Conservation (phyloP, 306 rosid species). For the Vigna radiata region DNA sequence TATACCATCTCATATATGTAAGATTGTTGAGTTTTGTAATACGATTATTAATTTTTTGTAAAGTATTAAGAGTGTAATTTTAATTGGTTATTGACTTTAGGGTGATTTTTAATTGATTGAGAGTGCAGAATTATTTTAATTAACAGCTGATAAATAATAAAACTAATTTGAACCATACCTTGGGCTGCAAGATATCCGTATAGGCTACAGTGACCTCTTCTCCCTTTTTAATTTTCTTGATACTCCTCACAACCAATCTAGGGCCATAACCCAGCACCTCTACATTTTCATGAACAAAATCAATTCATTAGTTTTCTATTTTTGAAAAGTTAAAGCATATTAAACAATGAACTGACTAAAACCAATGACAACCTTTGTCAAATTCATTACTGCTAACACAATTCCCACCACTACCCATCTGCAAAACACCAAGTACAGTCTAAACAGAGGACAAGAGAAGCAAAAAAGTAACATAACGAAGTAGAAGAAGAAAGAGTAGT, state of each 20-base stretch:
- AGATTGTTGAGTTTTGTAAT: no score
- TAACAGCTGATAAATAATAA: not conserved
- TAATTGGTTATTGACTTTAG: no score
- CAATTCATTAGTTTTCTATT: not conserved
- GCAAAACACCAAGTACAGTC: constrained; percentile 45
- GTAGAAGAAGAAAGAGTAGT: constrained; percentile 18
- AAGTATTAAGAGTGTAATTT: no score
- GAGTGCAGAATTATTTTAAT: no score
- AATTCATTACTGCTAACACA: constrained; percentile 47
- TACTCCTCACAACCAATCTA: constrained; percentile 71
- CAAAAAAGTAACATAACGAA: not conserved
- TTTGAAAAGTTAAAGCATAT: not conserved
- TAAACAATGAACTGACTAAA: not conserved
- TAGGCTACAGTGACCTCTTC: constrained; percentile 79
- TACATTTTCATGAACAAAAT: constrained; percentile 35
- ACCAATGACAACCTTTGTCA: constrained; percentile 51
- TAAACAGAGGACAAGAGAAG: constrained; percentile 3
- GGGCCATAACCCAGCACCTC: constrained; percentile 59
- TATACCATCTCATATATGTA: no score
- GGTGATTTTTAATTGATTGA: not conserved
- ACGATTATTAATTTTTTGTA: no score
- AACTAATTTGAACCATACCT: constrained; percentile 53
- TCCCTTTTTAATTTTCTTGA: constrained; percentile 70
- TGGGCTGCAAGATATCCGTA: constrained; percentile 79
- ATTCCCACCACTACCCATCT: constrained; percentile 53